Conservation (phyloP, 139 green algal genomes). For the Protoeuglena noctilucae region DNA sequence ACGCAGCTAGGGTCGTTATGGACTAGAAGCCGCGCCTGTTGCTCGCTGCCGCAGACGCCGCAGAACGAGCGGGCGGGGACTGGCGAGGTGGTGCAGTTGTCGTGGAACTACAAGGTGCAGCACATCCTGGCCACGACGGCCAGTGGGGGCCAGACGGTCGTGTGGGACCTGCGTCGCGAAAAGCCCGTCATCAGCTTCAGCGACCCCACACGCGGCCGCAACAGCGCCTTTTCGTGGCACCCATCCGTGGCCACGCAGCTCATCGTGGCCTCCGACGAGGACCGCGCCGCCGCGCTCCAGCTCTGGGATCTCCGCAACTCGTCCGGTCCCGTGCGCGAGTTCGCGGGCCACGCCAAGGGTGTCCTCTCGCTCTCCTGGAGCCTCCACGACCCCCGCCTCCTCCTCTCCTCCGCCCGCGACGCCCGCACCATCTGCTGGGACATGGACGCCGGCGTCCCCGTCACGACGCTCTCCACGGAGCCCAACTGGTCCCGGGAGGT, state of each 20-base stretch:
- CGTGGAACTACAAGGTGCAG: constrained; percentile 90
- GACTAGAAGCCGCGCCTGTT: too few species aligned
- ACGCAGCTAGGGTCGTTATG: too few species aligned
- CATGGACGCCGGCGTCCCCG: constrained; percentile 28
- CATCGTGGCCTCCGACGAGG: constrained; percentile 86
- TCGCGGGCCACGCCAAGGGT: constrained; percentile 70
- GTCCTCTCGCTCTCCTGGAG: constrained; percentile 87
- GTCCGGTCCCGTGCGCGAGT: constrained; percentile 67
- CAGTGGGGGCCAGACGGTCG: constrained; percentile 45
- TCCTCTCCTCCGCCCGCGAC: constrained; percentile 85
- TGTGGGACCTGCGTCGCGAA: constrained; percentile 92
- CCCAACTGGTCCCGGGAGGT: constrained; percentile 75
- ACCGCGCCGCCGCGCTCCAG: constrained; percentile 69
- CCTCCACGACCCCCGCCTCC: constrained; percentile 58
- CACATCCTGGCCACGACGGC: constrained; percentile 83
- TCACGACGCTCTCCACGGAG: constrained; percentile 10
- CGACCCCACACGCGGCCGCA: constrained; percentile 35
- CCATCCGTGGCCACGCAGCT: constrained; percentile 81
- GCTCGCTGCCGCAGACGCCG: too few species aligned
- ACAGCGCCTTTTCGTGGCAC: constrained; percentile 76
- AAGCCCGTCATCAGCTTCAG: constrained; percentile 74
- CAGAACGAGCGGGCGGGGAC: too few species aligned
- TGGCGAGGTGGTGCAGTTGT: constrained; percentile 65
- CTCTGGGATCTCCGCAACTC: constrained; percentile 92
- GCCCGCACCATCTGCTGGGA: constrained; percentile 90